phyloP scores from a whole-genome alignment of 768 basidiomycete species.

The Hypholoma sublateritium region DNA sequence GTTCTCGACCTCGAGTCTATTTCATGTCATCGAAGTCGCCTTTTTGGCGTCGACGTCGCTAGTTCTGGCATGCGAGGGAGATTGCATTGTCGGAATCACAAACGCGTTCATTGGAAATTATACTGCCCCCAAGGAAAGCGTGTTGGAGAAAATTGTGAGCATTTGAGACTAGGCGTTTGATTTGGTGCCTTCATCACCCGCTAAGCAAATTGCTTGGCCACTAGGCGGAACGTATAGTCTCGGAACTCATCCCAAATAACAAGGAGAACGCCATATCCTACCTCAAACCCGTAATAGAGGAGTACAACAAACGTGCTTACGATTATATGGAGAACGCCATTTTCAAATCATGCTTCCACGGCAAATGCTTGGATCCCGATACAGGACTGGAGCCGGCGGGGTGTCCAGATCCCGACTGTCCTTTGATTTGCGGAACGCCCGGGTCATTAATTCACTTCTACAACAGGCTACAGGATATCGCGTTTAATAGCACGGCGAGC shows the following conservation, averaged over 20 bases:
- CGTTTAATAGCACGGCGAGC: slow-evolving; percentile 40
- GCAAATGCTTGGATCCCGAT: slow-evolving; percentile 56
- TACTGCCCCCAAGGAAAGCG: slow-evolving; percentile 34
- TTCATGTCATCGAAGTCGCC: background rate
- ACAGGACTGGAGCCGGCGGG: slow-evolving; percentile 61
- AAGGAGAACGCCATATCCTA: slow-evolving; percentile 24
- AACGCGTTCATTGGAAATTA: slow-evolving; percentile 55
- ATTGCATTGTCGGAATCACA: slow-evolving; percentile 64
- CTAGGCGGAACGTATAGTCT: slow-evolving; percentile 22
- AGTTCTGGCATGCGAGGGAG: slow-evolving; percentile 65
- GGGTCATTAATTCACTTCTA: slow-evolving; percentile 77
- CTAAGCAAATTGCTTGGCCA: background rate
- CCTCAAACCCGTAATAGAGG: slow-evolving; percentile 45
- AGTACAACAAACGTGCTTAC: slow-evolving; percentile 47
- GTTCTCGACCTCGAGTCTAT: background rate
- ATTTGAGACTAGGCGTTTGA: background rate
- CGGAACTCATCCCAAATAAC: slow-evolving; percentile 13
- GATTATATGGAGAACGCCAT: slow-evolving; percentile 51
- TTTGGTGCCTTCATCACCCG: background rate
- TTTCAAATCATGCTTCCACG: slow-evolving; percentile 73
- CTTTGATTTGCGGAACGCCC: slow-evolving; percentile 80
- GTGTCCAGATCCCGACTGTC: slow-evolving; percentile 79
- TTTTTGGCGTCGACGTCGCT: slow-evolving; percentile 24
- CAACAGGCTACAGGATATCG: slow-evolving; percentile 45
- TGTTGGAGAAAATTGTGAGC: slow-evolving; percentile 45